Base-by-base conservation (phyloP, 345 rosid genomes). In the Populus euphratica region DNA sequence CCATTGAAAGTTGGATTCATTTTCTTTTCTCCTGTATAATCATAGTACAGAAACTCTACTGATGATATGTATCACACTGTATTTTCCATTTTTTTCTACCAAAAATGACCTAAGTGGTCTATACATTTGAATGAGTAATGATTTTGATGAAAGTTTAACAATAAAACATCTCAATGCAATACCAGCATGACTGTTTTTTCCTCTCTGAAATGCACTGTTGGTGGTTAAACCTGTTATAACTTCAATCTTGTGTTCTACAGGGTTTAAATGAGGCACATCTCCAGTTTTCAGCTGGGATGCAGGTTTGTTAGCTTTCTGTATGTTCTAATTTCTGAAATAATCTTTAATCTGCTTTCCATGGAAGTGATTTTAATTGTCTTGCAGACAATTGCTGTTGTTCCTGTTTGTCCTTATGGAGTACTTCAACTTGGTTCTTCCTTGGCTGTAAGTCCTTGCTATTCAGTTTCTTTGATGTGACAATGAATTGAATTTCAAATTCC, bases 201-300 rank as follows among this genome's bases (percentile, higher is more conserved):
- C 29, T 31, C 4, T 5, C 16, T 68, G 31, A 49, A 56, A 67
- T 64, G 69, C n/a, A 35, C 59, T 36, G 12, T 29, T 35, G 21
- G 67, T 61, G 5, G 75, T 27, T 68, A 59, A 29, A 59, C 65
- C 61, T 68, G 44, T 47, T 50, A 11, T 81, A 77, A 81, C 73
- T 69, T 77, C 61, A 5, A 6, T 69, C 66, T 47, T 69, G 38
- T 76, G 70, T 78, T 50, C 74, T 86, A 66, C 80, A 92, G 94
- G 97, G 94, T 68, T 77, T 85, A 5, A 90, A 87, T 76, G 97
- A 96, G 85, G 81, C 90, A 80, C 91, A 81, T 77, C 90, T 87
- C 74, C 99, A 94, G 72, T 86, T 94, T 87, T 89, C 97, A 52
- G 90, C 92, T 52, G 98, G 97, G 81, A 89, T 96, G 86, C 92